phyloP scores from a whole-genome alignment of 257 asterid genomes.

The Solanum tacnaense region DNA sequence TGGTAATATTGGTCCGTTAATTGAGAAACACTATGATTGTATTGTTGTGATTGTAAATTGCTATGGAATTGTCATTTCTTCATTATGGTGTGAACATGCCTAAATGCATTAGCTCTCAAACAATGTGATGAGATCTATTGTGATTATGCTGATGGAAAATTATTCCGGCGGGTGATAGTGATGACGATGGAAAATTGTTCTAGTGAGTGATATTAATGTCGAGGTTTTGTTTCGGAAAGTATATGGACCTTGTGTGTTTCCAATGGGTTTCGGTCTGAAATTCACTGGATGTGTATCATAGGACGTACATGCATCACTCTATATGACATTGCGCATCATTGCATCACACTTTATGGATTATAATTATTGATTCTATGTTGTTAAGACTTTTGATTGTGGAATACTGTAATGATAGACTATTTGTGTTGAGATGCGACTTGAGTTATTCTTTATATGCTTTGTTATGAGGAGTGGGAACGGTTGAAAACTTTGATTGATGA shows the following conservation, averaged over 20 bases:
- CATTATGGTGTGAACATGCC: background rate
- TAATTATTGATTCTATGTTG: background rate
- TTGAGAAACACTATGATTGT: background rate
- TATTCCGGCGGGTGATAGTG: background rate
- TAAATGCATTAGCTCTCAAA: background rate
- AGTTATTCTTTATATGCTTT: background rate
- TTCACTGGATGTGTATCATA: background rate
- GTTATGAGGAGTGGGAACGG: background rate
- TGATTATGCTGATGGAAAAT: no score
- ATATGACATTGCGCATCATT: background rate
- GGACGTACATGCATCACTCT: background rate
- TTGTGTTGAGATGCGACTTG: background rate
- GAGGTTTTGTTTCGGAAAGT: no score
- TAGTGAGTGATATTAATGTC: background rate
- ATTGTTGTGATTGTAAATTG: background rate
- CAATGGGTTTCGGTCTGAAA: background rate
- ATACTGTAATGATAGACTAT: background rate
- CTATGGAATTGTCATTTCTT: background rate
- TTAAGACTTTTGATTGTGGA: background rate
- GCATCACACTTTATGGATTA: background rate
- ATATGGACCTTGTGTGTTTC: background rate
- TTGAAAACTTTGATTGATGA: background rate
- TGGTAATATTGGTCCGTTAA: background rate
- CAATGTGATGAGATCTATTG: no score
- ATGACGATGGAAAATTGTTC: no score